Conservation (phyloP, 441 rosid genomes). For the Brassica hybrid region DNA sequence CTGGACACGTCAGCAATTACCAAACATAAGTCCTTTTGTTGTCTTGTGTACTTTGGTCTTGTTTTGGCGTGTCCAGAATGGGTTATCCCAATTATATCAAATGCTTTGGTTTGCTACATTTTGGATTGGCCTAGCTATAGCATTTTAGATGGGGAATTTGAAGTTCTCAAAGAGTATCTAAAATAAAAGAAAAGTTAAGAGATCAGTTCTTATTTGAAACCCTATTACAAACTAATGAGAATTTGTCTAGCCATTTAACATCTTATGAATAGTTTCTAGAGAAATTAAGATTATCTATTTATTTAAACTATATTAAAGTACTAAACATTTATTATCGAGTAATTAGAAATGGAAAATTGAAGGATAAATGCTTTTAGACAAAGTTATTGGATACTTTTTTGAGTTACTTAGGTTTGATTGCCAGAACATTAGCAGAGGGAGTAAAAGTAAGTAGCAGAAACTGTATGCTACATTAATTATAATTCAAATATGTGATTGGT, state of each 20-base stretch:
- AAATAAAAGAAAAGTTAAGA: neutral
- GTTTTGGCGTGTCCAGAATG: conserved; percentile 24
- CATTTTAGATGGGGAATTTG: neutral
- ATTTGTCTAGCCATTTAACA: neutral
- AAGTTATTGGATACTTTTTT: too few relatives aligned
- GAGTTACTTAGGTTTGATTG: too few relatives aligned
- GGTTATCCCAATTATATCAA: neutral
- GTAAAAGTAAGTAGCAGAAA: too few relatives aligned
- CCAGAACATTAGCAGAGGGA: too few relatives aligned
- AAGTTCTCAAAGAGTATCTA: neutral
- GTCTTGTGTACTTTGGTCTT: conserved; percentile 22
- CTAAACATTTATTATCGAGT: neutral
- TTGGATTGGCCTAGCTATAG: neutral
- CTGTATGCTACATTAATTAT: too few relatives aligned
- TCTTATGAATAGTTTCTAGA: neutral
- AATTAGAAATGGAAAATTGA: neutral
- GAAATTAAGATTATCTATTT: neutral
- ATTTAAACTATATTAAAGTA: too few relatives aligned
- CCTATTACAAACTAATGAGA: neutral
- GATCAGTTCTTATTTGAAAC: neutral
- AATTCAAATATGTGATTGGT: too few relatives aligned
- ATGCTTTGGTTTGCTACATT: neutral
- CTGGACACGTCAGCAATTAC: conserved; percentile 25
- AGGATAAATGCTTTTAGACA: neutral
- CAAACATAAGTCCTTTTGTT: conserved; percentile 20